These are phyloP conservation scores for Mortierella sp. DNA, from an alignment of 371 early-diverging fungal genomes.

Conservation along the genomic window DNA sequence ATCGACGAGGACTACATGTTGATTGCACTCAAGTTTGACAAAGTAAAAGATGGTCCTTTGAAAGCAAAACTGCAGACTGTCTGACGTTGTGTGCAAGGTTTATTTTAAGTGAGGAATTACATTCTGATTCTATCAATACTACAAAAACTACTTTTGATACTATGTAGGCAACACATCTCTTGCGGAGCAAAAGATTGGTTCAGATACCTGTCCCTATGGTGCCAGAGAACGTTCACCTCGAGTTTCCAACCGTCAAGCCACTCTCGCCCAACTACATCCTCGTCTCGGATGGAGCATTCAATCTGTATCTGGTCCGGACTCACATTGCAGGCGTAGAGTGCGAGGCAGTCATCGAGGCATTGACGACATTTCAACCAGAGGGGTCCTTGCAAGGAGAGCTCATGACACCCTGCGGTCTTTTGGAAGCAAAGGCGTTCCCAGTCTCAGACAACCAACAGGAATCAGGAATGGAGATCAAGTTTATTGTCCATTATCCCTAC, in stretches of 20 bases:
- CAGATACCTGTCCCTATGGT: constrained; percentile 31
- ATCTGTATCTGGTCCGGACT: constrained; percentile 40
- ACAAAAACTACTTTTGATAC: background rate
- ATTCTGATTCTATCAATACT: too few species aligned
- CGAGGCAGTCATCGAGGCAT: constrained; percentile 39
- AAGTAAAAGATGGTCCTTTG: constrained; percentile 55
- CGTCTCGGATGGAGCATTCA: constrained; percentile 52
- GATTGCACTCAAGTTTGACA: constrained; percentile 57
- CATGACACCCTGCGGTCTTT: constrained; percentile 33
- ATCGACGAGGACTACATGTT: constrained; percentile 61
- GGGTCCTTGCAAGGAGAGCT: background rate
- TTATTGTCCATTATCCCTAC: constrained; percentile 37
- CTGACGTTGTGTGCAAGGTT: background rate
- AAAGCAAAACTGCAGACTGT: background rate
- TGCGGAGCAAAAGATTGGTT: constrained; percentile 41
- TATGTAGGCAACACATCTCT: constrained; percentile 24
- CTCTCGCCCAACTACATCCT: constrained; percentile 52
- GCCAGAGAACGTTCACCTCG: constrained; percentile 26
- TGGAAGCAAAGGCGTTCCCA: constrained; percentile 57
- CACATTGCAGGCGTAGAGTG: constrained; percentile 19
- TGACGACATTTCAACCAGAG: constrained; percentile 21
- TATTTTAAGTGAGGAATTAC: background rate
- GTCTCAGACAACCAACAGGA: constrained; percentile 13
- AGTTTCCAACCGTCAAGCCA: constrained; percentile 54
- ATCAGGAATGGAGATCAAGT: constrained; percentile 38